Evolutionary conservation across 1,284 basidiomycete species (phyloP), one percentile per base, ranked within the genome.

Genomic region (Malassezia arunalokei): DNA sequence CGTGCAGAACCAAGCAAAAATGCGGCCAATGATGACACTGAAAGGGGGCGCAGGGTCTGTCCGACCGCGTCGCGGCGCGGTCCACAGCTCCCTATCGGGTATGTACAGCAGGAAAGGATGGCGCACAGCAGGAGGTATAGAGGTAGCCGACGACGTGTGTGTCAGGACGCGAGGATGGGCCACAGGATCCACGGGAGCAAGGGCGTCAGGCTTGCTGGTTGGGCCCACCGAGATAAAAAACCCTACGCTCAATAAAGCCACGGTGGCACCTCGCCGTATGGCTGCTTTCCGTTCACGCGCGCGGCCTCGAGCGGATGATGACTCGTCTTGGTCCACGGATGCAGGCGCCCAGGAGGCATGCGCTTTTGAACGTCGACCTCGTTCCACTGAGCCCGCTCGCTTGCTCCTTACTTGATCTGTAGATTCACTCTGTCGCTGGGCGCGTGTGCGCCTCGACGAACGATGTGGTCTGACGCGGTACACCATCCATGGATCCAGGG

Each of bases 1-100:
- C 0, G 68, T 68, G 41, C 71, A 73, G 1, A 59, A 47, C 70
- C 70, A 73, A 0, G 70, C 67, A 28, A 52, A 57, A n/a, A 68
- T 60, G 27, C 70, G 50, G 1, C 70, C 70, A 3, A 71, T 44
- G 0, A 71, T 28, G 1, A 49, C 30, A 12, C 47, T 39, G 11
- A 45, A 35, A 5, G 41, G 29, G 27, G 45, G 3, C 8, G 3
- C 24, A 38, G 20, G 30, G 15, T 24, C 39, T 12, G 3, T 9
- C 20, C n/a, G 39, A 11, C 9, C 8, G 14, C 39, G 39, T 8
- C 20, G 32, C 24, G 15, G 24, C 12, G 35, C 28, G n/a, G 6
- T 30, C 1, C 15, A 24, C 2, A 37, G n/a, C 14, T 27, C 17
- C 9, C 31, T 28, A 2, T 15, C 20, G 7, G 50, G 43, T 8